Base-by-base conservation (phyloP, 305 asterid species). In the Ruellia speciosa region DNA sequence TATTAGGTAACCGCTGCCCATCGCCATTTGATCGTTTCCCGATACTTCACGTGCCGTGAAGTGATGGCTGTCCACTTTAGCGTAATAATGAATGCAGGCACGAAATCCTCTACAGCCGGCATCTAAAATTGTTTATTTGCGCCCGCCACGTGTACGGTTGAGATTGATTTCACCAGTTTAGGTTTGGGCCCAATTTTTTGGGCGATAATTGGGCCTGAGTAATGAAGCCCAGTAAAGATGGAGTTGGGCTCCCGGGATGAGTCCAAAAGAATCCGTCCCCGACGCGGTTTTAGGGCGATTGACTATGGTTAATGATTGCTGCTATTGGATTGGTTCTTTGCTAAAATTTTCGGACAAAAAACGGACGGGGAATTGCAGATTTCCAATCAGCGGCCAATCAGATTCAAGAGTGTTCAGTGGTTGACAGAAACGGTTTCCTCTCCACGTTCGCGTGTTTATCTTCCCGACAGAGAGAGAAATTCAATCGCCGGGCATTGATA, bases 401-500 rank as follows among this genome's bases (percentile, higher is more conserved):
- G 16, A 13, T n/a, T 12, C 16, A 43, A 43, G 16, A 43, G 49
- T 3, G 3, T 9, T 24, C 49, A 43, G 16, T 12, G 11, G 12
- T 43, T 43, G 5, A 12, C 16, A 13, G 45, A 57, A 46, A 50
- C 50, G 52, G 49, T 75, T 69, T 69, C 78, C 82, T 76, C 80
- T 77, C 77, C 62, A 15, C 72, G 65, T 67, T 77, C 80, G 70
- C 74, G 66, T 24, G 31, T 24, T 4, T 24, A 1, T 77, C 64
- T 66, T 80, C 79, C 81, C 77, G 81, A 74, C 81, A 79, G 78
- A 49, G 79, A 77, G 79, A 75, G 78, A 69, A 70, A 70, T 61
- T 72, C 67, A 64, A 67, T 71, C 68, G 11, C 41, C 41, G 12
- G 41, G 9, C 41, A 37, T 37, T 37, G 12, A 37, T 37, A 37